phyloP scores from a whole-genome alignment of 2,329 filamentous ascomycete genomes.

The Calonectria honghensis region DNA sequence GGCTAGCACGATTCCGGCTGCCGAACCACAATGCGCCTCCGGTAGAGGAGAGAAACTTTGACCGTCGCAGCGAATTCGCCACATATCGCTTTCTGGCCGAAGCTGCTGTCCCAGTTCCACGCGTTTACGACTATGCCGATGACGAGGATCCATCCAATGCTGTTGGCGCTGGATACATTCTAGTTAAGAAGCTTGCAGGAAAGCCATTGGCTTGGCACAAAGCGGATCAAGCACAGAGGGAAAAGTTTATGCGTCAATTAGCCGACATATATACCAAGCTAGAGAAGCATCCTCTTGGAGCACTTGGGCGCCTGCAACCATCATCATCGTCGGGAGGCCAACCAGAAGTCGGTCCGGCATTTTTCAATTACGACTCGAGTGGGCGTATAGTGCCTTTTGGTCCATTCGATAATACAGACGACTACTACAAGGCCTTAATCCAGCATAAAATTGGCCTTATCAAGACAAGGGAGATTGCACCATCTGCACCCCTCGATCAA shows the following conservation, averaged over 20 bases:
- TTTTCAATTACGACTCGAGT: not conserved
- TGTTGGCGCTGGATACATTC: constrained; percentile 1
- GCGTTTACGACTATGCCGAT: constrained; percentile 43
- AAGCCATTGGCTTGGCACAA: constrained; percentile 42
- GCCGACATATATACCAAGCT: not conserved
- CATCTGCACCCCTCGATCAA: constrained; percentile 40
- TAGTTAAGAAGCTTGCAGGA: constrained; percentile 33
- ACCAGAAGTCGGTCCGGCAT: not conserved
- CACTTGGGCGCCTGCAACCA: not conserved
- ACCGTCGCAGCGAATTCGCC: constrained; percentile 42
- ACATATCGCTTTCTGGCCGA: constrained; percentile 41
- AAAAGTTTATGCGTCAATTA: not conserved
- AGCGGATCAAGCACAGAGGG: not conserved
- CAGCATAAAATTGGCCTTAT: constrained; percentile 31
- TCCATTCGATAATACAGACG: not conserved
- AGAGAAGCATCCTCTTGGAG: not conserved
- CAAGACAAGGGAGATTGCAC: constrained; percentile 42
- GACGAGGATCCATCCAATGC: constrained; percentile 27
- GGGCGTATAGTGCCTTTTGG: not conserved
- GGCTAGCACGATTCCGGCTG: constrained; percentile 46
- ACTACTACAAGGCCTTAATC: constrained; percentile 9
- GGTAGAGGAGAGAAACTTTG: constrained; percentile 43
- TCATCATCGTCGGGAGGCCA: not conserved
- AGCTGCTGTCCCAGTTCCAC: constrained; percentile 41
- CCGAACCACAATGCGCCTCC: constrained; percentile 42